Evolutionary conservation across 805 yeast species (phyloP).

Genomic region (Dipodascus albidus): DNA sequence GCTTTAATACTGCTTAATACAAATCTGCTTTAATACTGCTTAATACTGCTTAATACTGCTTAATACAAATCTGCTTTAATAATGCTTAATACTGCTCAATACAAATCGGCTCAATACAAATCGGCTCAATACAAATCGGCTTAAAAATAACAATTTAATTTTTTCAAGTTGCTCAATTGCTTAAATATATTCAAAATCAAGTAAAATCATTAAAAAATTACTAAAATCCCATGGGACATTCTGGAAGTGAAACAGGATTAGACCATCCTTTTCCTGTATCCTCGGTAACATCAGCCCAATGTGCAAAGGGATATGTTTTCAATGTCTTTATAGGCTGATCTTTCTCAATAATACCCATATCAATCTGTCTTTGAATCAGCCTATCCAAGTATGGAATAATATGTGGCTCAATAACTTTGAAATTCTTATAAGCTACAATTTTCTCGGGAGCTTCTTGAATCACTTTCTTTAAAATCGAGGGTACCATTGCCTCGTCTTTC

Average conservation of each 20-base stretch:
- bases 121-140: too few relatives aligned
- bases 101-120: too few relatives aligned
- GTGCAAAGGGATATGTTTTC: constrained; percentile 42
- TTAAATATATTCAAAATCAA: too few relatives aligned
- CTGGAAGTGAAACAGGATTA: constrained; percentile 18
- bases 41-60: too few relatives aligned
- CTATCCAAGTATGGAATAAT: constrained; percentile 45
- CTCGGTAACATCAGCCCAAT: constrained; percentile 29
- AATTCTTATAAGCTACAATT: constrained; percentile 53
- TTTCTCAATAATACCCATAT: constrained; percentile 36
- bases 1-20: too few relatives aligned
- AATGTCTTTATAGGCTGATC: constrained; percentile 10
- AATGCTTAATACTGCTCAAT: too few relatives aligned
- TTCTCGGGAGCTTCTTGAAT: constrained; percentile 56
- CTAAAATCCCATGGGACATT: neutral
- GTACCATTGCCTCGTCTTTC: constrained; percentile 67
- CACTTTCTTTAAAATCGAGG: constrained; percentile 50
- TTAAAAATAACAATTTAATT: too few relatives aligned
- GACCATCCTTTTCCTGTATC: constrained; percentile 35
- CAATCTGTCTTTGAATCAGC: constrained; percentile 46
- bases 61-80: too few relatives aligned
- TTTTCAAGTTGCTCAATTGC: too few relatives aligned
- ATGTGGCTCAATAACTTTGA: constrained; percentile 48
- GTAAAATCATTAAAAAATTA: neutral
- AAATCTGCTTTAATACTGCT: too few relatives aligned